Evolutionary conservation across 2,329 filamentous ascomycete species (phyloP).

Genomic region (Blumeriella jaapii): DNA sequence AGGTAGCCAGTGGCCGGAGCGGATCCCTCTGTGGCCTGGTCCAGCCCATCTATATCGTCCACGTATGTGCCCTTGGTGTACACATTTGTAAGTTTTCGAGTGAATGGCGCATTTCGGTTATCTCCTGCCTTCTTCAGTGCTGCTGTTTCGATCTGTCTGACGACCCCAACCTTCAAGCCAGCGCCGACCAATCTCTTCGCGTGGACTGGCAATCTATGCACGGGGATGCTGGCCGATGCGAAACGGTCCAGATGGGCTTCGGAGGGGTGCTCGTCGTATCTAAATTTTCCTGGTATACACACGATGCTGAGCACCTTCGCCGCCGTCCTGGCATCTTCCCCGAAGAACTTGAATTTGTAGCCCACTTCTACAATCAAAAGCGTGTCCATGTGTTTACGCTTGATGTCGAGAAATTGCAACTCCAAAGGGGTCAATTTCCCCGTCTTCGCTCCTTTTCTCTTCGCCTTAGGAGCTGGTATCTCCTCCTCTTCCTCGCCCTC

Average conservation of each 20-base stretch:
- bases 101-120: constrained; percentile 86
- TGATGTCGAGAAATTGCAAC: constrained; percentile 86
- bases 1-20: constrained; percentile 69
- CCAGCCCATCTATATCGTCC: constrained; percentile 78
- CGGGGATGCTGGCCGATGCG: constrained; percentile 89
- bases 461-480: constrained; percentile 36
- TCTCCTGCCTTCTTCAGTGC: constrained; percentile 91
- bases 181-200: constrained; percentile 86
- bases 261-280: constrained; percentile 87
- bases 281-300: constrained; percentile 89
- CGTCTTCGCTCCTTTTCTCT: constrained; percentile 60
- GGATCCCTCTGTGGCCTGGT: constrained; percentile 40
- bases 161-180: constrained; percentile 91
- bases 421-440: constrained; percentile 91
- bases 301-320: constrained; percentile 89
- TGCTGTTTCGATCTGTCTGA: constrained; percentile 88
- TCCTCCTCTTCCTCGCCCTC: constrained; percentile 47
- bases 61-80: constrained; percentile 98
- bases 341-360: constrained; percentile 97
- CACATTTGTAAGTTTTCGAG: constrained; percentile 84
- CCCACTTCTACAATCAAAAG: constrained; percentile 88
- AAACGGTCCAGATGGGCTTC: constrained; percentile 89
- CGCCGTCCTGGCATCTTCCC: constrained; percentile 81
- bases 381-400: constrained; percentile 80
- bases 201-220: constrained; percentile 83